Evolutionary conservation across 1,284 basidiomycete genomes (phyloP), one percentile per base, ranked within the genome.

Genomic region (Sanghuangporus weigelae): DNA sequence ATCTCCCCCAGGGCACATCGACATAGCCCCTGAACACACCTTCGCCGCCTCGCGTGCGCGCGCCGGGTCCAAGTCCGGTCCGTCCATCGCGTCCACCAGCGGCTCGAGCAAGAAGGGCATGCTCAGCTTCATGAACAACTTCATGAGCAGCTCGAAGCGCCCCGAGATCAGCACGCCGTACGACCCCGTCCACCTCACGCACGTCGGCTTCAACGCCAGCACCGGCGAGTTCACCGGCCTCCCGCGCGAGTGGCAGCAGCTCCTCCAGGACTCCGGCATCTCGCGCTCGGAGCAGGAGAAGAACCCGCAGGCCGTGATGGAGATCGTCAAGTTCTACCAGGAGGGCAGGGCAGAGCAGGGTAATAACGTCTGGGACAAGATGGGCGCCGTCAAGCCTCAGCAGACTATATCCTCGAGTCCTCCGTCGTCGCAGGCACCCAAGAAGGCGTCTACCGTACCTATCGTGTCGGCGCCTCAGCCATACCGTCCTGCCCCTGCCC

Each of bases 131-230:
- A 87, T 92, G 82, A 82, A 84, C 50, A 31, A 31, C 44, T 86
- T 96, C 68, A 86, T 96, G 72, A 87, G 84, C 67, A 82, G 84
- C 55, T 83, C 85, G 63, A 95, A 94, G 79, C 85, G 92, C 49
- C 89, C 90, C 19, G 95, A 97, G 77, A 99, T 99, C 79, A 96
- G 93, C 69, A 97, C 95, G 2, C 96, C 95, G 1, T 99, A 98
- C 75, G 97, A 99, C 76, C 97, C 97, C n/a, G 96, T 99, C 46
- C 97, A 99, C 78, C 88, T 99, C 69, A 99, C 96, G 0, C 97
- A 99, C 73, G 97, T 99, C 73, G 97, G 96, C 66, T 99, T 98
- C 85, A 98, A 99, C 78, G 95, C 94, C 39, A 96, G 94, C 66
- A 99, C 96, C 0, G 97, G 97, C 64, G 96, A 99, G 78, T 99